These are phyloP conservation scores for Lipomyces chichibuensis DNA, from an alignment of 805 yeast genomes.

Conservation along the genomic window DNA sequence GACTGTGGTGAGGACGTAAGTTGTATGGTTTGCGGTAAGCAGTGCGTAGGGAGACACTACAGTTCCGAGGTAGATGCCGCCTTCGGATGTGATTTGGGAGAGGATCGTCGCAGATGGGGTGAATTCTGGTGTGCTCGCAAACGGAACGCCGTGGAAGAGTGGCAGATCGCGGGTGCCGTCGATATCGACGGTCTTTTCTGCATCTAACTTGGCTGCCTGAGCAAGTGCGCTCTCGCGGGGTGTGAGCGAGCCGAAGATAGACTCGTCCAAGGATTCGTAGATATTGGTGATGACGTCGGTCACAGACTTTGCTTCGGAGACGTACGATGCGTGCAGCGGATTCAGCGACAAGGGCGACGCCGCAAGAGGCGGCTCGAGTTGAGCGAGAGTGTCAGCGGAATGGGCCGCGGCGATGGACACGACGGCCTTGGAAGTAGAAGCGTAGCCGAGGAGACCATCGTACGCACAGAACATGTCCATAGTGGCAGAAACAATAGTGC, in stretches of 20 bases:
- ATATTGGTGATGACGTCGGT: not conserved
- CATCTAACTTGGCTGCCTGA: slow-evolving; percentile 17
- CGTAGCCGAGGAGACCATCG: slow-evolving; percentile 40
- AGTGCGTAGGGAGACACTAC: slow-evolving; percentile 8
- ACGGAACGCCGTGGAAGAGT: slow-evolving; percentile 32
- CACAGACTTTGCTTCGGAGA: slow-evolving; percentile 7
- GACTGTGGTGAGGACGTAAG: slow-evolving; percentile 24
- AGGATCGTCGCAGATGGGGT: slow-evolving; percentile 20
- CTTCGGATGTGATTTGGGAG: slow-evolving; percentile 24
- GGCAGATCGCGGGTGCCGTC: slow-evolving; percentile 29
- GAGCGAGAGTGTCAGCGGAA: slow-evolving; percentile 16
- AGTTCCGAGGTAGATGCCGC: slow-evolving; percentile 28
- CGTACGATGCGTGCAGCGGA: slow-evolving; percentile 10
- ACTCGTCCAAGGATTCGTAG: slow-evolving; percentile 10
- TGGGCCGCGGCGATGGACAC: slow-evolving; percentile 20
- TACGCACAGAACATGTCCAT: slow-evolving; percentile 38
- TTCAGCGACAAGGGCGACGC: not conserved
- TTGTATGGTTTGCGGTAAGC: slow-evolving; percentile 9
- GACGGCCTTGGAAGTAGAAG: slow-evolving; percentile 28
- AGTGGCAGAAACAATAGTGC: slow-evolving; percentile 35
- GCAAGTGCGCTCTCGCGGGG: slow-evolving; percentile 7
- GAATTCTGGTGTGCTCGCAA: slow-evolving; percentile 28
- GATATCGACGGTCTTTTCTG: slow-evolving; percentile 16
- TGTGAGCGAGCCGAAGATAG: not conserved
- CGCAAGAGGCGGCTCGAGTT: slow-evolving; percentile 11